Conservation (phyloP, 495 filamentous ascomycete species). For the Aspergillus haitiensis region DNA sequence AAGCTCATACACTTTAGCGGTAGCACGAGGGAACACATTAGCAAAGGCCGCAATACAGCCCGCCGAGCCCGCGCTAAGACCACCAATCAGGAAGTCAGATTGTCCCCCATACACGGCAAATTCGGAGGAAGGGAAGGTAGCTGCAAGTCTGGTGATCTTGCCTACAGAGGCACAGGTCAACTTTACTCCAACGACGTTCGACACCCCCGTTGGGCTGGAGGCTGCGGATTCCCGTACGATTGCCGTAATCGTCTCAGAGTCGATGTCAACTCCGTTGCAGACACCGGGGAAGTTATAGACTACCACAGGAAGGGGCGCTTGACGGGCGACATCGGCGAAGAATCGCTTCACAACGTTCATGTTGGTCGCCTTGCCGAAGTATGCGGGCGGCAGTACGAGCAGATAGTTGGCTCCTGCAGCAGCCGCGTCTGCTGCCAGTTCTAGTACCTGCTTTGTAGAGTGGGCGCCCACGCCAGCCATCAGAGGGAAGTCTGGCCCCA, state of each 20-base stretch:
- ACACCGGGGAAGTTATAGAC: slow-evolving; percentile 74
- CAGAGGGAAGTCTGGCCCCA: slow-evolving; percentile 53
- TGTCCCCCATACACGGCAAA: slow-evolving; percentile 71
- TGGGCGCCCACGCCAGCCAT: slow-evolving; percentile 66
- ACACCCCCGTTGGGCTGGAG: slow-evolving; percentile 44
- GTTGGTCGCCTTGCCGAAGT: slow-evolving; percentile 63
- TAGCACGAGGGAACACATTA: slow-evolving; percentile 62
- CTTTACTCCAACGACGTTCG: slow-evolving; percentile 65
- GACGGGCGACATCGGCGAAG: slow-evolving; percentile 56
- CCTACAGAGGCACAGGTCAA: slow-evolving; percentile 69
- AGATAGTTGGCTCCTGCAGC: slow-evolving; percentile 59
- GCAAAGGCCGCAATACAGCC: slow-evolving; percentile 68
- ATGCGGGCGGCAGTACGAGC: slow-evolving; percentile 62
- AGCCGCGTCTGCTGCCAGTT: slow-evolving; percentile 58
- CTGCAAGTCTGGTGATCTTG: slow-evolving; percentile 61
- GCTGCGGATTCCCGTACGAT: slow-evolving; percentile 48
- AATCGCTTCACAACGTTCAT: slow-evolving; percentile 58
- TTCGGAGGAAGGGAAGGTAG: slow-evolving; percentile 50
- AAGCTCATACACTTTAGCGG: slow-evolving; percentile 54
- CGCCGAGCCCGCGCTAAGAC: slow-evolving; percentile 54
- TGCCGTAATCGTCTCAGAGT: slow-evolving; percentile 58
- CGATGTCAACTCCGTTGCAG: slow-evolving; percentile 69
- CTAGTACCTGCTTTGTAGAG: slow-evolving; percentile 62
- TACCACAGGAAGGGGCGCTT: slow-evolving; percentile 57
- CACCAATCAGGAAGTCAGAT: slow-evolving; percentile 68